A percentile compares a stretch with the other conserved stretches of the same genome.
phyloP scores from a whole-genome alignment of 106 monocot species.

The Allium fistulosum region DNA sequence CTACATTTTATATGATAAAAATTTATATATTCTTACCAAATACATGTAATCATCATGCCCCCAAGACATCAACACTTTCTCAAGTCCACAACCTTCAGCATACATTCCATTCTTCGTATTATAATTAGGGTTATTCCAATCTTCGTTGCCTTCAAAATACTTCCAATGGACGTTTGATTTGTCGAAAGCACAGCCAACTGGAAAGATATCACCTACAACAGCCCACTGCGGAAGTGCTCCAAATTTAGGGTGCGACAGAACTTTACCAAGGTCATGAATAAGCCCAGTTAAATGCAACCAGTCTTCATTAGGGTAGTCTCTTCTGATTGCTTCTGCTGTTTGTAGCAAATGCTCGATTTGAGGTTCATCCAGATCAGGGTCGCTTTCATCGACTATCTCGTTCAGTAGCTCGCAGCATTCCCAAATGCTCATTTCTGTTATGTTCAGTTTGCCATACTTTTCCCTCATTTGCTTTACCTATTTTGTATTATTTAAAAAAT shows the following conservation, averaged over 20 bases:
- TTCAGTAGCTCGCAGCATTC: constrained; percentile 44
- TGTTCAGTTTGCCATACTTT: constrained; percentile 39
- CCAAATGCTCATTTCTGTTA: constrained; percentile 47
- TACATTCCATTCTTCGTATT: constrained; percentile 69
- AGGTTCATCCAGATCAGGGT: constrained; percentile 48
- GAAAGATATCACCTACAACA: constrained; percentile 86
- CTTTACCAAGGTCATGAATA: constrained; percentile 84
- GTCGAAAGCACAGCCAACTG: constrained; percentile 78
- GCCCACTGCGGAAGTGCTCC: constrained; percentile 92
- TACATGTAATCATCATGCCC: constrained; percentile 98
- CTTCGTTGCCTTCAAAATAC: constrained; percentile 70
- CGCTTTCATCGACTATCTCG: constrained; percentile 44
- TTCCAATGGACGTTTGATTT: constrained; percentile 67
- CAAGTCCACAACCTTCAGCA: constrained; percentile 74
- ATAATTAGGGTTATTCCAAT: constrained; percentile 48
- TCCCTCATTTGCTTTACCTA: constrained; percentile 42
- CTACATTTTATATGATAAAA: no score
- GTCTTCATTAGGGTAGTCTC: constrained; percentile 40
- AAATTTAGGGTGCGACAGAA: constrained; percentile 77
- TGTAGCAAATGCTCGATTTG: constrained; percentile 56
- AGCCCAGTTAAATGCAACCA: constrained; percentile 51
- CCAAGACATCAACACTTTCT: constrained; percentile 88
- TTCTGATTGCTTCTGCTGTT: constrained; percentile 45
- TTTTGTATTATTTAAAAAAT: no score
- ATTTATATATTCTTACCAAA: constrained; percentile 29